Conservation (phyloP, 2,329 filamentous ascomycete genomes). For the Cladosporium sp. region DNA sequence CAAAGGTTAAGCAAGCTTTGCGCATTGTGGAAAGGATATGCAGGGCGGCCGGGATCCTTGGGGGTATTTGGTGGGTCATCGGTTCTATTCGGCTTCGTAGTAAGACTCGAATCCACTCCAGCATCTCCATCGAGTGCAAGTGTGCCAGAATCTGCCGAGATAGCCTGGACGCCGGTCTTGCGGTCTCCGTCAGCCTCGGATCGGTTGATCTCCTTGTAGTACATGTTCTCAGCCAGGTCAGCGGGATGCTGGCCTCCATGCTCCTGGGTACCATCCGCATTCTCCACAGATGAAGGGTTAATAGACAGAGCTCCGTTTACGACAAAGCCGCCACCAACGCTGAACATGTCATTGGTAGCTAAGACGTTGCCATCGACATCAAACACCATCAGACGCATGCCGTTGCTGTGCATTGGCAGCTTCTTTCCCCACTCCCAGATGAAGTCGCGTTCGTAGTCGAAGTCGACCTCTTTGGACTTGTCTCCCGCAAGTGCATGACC, state of each 20-base stretch:
- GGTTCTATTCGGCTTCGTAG: not conserved
- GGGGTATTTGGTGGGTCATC: constrained; percentile 8
- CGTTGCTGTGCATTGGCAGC: constrained; percentile 50
- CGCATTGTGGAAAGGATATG: constrained; percentile 47
- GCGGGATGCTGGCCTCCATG: constrained; percentile 36
- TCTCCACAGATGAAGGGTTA: constrained; percentile 16
- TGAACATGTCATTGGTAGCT: constrained; percentile 50
- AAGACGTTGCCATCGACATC: constrained; percentile 45
- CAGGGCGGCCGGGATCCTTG: constrained; percentile 30
- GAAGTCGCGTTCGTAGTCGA: constrained; percentile 49
- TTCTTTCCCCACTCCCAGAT: constrained; percentile 51
- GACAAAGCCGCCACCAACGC: constrained; percentile 51
- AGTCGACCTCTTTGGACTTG: constrained; percentile 45
- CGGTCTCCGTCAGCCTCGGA: constrained; percentile 46
- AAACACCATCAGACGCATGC: constrained; percentile 51
- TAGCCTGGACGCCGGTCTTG: constrained; percentile 43
- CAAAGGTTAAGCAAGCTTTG: constrained; percentile 45
- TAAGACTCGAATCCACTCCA: not conserved
- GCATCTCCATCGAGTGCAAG: not conserved
- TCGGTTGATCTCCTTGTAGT: constrained; percentile 49
- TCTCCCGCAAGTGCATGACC: constrained; percentile 39
- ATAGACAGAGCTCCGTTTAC: constrained; percentile 50
- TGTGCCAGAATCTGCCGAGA: constrained; percentile 23
- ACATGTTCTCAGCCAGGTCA: constrained; percentile 51
- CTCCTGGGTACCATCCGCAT: constrained; percentile 24